Base-by-base conservation (phyloP, 495 filamentous ascomycete species). In the Penicillium cosmopolitanum region DNA sequence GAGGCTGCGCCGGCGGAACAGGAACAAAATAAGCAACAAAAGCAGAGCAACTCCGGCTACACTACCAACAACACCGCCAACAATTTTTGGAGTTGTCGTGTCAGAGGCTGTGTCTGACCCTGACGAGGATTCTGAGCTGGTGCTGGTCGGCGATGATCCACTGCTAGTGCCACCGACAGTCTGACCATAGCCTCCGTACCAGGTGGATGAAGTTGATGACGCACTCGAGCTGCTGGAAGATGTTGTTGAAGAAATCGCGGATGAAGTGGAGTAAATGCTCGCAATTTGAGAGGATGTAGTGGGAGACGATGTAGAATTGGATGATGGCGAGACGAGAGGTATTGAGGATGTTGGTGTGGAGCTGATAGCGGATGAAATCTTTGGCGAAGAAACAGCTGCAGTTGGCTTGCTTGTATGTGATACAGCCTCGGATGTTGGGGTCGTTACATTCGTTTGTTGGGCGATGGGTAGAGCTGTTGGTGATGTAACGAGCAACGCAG, bases 51-150 rank as follows among this genome's bases (percentile, higher is more conserved):
- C 70, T 16, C 86, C 88, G 44, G 87, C 86, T 40, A 89, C 73
- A 38, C 85, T 82, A 21, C 88, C 88, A 8, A 90, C 76, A 11
- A 91, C 85, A 28, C 88, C 83, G 16, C 88, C 88, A 7, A 87
- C 84, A 21, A 90, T 72, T 25, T 71, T 66, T 13, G 69, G 57
- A 10, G 74, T 78, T 16, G 57, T 66, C 10, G 65, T 51, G 23
- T 57, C 53, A 35, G 57, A 60, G 10, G 61, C 59, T 25, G 72
- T 57, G 18, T 56, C 62, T 33, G 65, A 60, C 10, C 65, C 57
- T 10, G 73, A 58, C 15, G 65, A 19, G 13, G 56, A 46, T 46
- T 56, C 52, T 28, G 66, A 38, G 16, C 53, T 51, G 13, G 44
- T 65, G 13, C 66, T 65, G 13, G 63, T 59, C 6, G 65, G 63